phyloP scores from a whole-genome alignment of 306 rosid species.

The Erythrophleum fordii region DNA sequence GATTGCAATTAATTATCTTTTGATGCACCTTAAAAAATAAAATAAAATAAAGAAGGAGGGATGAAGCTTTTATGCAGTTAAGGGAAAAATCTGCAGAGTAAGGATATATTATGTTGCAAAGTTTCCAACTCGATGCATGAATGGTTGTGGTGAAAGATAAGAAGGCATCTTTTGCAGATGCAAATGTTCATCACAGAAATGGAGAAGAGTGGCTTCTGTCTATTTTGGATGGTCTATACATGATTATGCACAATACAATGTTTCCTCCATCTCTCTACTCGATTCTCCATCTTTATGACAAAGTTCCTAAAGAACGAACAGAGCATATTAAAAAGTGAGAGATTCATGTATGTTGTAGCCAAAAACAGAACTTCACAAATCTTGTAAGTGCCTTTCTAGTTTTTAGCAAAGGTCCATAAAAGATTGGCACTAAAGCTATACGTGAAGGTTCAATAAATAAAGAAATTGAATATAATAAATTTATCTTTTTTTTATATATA shows the following conservation, averaged over 20 bases:
- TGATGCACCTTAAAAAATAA: too few relatives aligned
- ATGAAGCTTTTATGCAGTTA: too few relatives aligned
- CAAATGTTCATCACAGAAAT: slow-evolving; percentile 30
- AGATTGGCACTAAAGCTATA: too few relatives aligned
- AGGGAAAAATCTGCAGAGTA: too few relatives aligned
- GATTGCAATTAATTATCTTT: too few relatives aligned
- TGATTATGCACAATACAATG: slow-evolving; percentile 11
- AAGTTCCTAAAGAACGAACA: neutral
- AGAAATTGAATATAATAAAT: too few relatives aligned
- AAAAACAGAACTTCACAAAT: neutral
- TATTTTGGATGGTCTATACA: slow-evolving; percentile 50
- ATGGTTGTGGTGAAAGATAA: slow-evolving; percentile 42
- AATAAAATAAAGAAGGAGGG: too few relatives aligned
- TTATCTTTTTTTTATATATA: too few relatives aligned
- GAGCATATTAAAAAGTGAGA: neutral
- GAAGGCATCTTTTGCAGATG: slow-evolving; percentile 46
- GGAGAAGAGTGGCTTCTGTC: slow-evolving; percentile 12
- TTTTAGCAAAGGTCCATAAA: too few relatives aligned
- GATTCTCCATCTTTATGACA: slow-evolving; percentile 26
- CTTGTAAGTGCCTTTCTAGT: neutral
- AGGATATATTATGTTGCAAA: too few relatives aligned
- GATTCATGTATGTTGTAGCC: neutral
- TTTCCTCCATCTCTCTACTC: neutral
- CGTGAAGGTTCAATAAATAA: too few relatives aligned
- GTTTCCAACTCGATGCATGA: slow-evolving; percentile 18